Conservation (phyloP, 352 stramenopile genomes). For the Phytophthora kernoviae region DNA sequence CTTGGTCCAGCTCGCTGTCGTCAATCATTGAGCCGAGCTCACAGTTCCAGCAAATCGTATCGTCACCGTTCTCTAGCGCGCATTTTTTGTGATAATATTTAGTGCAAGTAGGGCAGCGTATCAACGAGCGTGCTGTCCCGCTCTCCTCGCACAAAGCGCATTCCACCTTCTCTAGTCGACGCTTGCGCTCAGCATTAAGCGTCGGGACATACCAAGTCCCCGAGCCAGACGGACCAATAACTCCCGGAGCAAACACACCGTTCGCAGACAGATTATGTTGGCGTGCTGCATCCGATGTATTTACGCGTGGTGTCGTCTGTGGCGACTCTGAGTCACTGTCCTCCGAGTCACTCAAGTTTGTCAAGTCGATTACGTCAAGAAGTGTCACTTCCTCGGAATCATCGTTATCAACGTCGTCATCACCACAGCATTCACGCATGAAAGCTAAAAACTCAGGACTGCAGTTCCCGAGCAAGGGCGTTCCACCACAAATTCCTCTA, state of each 20-base stretch:
- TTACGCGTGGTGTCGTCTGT: conserved; percentile 11
- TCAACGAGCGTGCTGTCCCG: conserved; percentile 36
- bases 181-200: conserved; percentile 27
- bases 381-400: conserved; percentile 54
- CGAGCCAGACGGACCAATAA: conserved; percentile 4
- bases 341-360: conserved; percentile 58
- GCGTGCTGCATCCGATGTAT: background rate
- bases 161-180: conserved; percentile 44
- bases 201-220: conserved; percentile 23
- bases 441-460: conserved; percentile 50
- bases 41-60: conserved; percentile 77
- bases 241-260: background rate
- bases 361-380: conserved; percentile 66
- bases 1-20: conserved; percentile 70
- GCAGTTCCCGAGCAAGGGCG: conserved; percentile 38
- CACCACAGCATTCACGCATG: conserved; percentile 50
- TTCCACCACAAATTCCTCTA: conserved; percentile 12
- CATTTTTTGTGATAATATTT: conserved; percentile 81
- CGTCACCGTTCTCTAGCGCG: conserved; percentile 71
- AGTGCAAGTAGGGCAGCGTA: conserved; percentile 49
- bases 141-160: conserved; percentile 69
- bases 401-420: conserved; percentile 41
- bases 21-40: conserved; percentile 78
- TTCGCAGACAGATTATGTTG: background rate
- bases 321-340: conserved; percentile 38